Base-by-base conservation (phyloP, 495 filamentous ascomycete genomes). In the Hyaloscypha bicolor region DNA sequence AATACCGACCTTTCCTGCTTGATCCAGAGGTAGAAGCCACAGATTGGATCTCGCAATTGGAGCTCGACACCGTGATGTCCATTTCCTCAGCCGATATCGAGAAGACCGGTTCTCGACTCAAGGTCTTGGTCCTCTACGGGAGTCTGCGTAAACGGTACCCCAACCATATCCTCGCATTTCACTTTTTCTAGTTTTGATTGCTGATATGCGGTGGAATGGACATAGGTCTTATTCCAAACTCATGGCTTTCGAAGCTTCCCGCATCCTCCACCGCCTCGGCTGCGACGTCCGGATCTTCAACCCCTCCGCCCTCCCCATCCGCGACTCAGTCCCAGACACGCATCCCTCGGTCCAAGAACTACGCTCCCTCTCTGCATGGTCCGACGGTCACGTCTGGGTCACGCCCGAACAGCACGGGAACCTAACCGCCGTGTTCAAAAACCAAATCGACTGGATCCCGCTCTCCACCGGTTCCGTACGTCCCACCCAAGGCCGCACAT, bases 381-480 rank as follows among this genome's bases (percentile, higher is more conserved):
- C 87, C 65, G 88, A 91, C 69, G 89, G 88, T 0, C 88, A 91
- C 74, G 63, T 91, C 16, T 91, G 88, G 89, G 78, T 87, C 9
- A 86, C 85, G 4, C 89, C 88, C 0, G 89, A 92, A 71, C 88
- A 92, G 73, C 89, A 92, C 62, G 89, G 89, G 0, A 90, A 87
- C 68, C 69, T 91, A 81, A 91, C 89, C 0, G 87, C 81, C 0
- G 86, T 91, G 0, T 91, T 92, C 82, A 91, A 92, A 69, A 90
- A 90, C 64, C 88, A 91, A 64, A 91, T 91, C 58, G 89, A 91
- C 75, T 92, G 88, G 89, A 89, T 91, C 56, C 89, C 89, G 4
- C 76, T 92, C 0, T 80, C 74, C 1, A 85, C 83, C 0, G 88
- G 88, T 11, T 83, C 82, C 35, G 85, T 92, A 0, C 85, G 89